A percentile compares a stretch with the other conserved stretches of the same genome.
phyloP scores from a whole-genome alignment of 768 basidiomycete genomes.

The Lactifluus piperatus region DNA sequence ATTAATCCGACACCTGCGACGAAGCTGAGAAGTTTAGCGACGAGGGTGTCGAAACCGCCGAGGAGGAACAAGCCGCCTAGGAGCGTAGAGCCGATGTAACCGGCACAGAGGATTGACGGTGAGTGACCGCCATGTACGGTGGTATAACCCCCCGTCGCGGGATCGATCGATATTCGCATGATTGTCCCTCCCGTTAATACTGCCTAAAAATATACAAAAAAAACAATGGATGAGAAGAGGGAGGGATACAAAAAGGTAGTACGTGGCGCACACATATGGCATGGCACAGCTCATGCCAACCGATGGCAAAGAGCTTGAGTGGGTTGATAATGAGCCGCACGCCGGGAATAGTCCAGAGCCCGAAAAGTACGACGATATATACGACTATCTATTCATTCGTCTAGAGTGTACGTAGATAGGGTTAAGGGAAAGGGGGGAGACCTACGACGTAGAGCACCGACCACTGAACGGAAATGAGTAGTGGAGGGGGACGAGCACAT shows the following conservation, averaged over 20 bases:
- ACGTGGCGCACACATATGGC: slow-evolving; percentile 52
- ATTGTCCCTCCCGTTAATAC: slow-evolving; percentile 74
- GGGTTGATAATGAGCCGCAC: slow-evolving; percentile 73
- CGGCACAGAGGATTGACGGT: slow-evolving; percentile 61
- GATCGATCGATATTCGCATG: slow-evolving; percentile 75
- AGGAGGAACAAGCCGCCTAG: slow-evolving; percentile 78
- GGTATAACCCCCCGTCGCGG: slow-evolving; percentile 67
- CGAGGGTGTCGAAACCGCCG: slow-evolving; percentile 81
- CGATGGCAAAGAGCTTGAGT: slow-evolving; percentile 80
- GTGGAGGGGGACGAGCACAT: background rate
- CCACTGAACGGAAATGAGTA: slow-evolving; percentile 35
- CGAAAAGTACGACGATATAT: slow-evolving; percentile 79
- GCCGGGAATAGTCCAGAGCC: slow-evolving; percentile 81
- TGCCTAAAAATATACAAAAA: slow-evolving; percentile 38
- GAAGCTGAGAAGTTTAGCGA: slow-evolving; percentile 89
- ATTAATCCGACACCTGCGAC: slow-evolving; percentile 80
- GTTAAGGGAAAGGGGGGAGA: background rate
- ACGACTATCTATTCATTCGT: slow-evolving; percentile 53
- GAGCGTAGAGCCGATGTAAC: slow-evolving; percentile 76
- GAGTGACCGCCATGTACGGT: slow-evolving; percentile 73
- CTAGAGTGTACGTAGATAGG: slow-evolving; percentile 1
- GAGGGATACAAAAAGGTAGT: background rate
- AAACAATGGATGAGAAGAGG: background rate
- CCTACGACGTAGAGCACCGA: slow-evolving; percentile 71
- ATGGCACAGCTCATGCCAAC: slow-evolving; percentile 85